Conservation (phyloP, 345 rosid genomes). For the Dovyalis caffra region DNA sequence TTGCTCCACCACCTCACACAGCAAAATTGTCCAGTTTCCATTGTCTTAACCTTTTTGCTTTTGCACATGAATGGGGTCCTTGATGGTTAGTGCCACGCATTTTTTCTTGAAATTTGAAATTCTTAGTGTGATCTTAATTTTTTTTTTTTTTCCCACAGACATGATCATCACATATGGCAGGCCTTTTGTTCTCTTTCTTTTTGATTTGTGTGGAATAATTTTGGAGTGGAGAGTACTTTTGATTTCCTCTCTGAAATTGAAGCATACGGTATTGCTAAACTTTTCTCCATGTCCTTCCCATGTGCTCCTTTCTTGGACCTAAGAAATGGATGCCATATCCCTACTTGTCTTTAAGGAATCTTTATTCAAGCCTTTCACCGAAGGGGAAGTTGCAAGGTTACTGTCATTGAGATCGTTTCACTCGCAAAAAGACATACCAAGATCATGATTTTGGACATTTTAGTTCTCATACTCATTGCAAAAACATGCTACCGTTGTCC, state of each 20-base stretch:
- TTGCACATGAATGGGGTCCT: slow-evolving; percentile 49
- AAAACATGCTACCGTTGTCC: background rate
- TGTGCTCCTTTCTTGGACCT: slow-evolving; percentile 30
- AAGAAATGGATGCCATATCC: slow-evolving; percentile 23
- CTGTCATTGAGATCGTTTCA: background rate
- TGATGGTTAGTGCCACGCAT: background rate
- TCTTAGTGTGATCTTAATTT: background rate
- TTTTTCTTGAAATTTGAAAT: slow-evolving; percentile 22
- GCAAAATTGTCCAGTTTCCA: slow-evolving; percentile 26
- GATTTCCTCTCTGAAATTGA: background rate
- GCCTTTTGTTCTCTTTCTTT: background rate
- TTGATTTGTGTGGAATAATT: slow-evolving; percentile 1
- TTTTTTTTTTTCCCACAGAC: background rate
- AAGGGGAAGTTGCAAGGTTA: slow-evolving; percentile 8
- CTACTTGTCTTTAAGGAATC: slow-evolving; percentile 35
- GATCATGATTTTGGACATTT: background rate
- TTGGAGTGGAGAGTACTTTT: background rate
- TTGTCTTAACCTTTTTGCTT: slow-evolving; percentile 28
- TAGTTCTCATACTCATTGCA: background rate
- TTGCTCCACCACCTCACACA: slow-evolving; percentile 19
- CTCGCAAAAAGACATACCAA: background rate
- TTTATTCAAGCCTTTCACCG: slow-evolving; percentile 1
- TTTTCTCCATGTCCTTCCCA: slow-evolving; percentile 29
- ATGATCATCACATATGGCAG: slow-evolving; percentile 16
- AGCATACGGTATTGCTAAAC: slow-evolving; percentile 5